Evolutionary conservation across 345 rosid species (phyloP).

Genomic region (Atalantia buxifolia): DNA sequence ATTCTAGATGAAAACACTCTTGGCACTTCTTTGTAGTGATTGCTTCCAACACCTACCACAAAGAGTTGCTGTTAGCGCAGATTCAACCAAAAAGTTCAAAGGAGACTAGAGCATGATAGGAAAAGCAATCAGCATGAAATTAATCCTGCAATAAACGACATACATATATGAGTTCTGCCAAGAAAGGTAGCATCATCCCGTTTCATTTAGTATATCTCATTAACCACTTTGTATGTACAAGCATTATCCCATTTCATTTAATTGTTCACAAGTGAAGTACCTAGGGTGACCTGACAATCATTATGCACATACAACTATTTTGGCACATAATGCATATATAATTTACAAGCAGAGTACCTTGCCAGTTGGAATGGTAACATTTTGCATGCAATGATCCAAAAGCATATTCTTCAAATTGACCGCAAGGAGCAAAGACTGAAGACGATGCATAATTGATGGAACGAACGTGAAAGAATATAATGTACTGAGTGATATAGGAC

Average conservation of each 20-base stretch:
- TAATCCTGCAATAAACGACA: background rate
- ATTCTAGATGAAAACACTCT: conserved; percentile 78
- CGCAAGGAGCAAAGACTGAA: conserved; percentile 79
- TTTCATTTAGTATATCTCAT: background rate
- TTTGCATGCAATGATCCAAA: conserved; percentile 29
- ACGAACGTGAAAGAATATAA: conserved; percentile 65
- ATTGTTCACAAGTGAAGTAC: background rate
- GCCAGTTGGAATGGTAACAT: conserved; percentile 55
- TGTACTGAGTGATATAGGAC: conserved; percentile 65
- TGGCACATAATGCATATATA: background rate
- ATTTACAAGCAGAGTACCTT: conserved; percentile 46
- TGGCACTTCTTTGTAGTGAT: conserved; percentile 78
- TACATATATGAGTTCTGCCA: background rate
- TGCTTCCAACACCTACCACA: conserved; percentile 75
- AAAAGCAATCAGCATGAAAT: background rate
- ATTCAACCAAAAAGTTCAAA: conserved; percentile 1
- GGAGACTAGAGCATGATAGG: background rate
- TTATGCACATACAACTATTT: background rate
- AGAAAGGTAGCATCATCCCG: background rate
- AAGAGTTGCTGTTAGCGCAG: conserved; percentile 7
- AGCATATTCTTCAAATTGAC: conserved; percentile 56
- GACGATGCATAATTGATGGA: conserved; percentile 75
- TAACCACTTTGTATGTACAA: background rate
- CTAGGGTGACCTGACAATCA: background rate
- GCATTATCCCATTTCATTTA: background rate